Percentiles rank a stretch among this genome's conserved stretches.
Conservation (phyloP, 805 yeast genomes). For the Wickerhamomyces subpelliculosus region DNA sequence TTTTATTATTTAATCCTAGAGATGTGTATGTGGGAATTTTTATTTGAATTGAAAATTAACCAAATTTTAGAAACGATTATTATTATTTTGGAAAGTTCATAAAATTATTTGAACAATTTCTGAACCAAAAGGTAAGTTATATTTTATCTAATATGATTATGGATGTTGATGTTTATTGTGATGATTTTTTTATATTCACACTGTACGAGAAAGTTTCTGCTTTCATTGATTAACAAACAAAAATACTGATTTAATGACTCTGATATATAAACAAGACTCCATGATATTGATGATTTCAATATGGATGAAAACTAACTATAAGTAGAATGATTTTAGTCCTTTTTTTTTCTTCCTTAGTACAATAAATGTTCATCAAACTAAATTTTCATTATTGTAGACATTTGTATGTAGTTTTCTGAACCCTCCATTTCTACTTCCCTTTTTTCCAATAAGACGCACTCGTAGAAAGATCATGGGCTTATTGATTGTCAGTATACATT, state of each 20-base stretch:
- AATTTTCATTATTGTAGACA: too few relatives aligned
- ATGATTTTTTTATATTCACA: constrained; percentile 46
- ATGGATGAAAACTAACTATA: too few relatives aligned
- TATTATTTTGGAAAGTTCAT: neutral
- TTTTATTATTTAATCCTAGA: too few relatives aligned
- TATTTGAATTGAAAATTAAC: neutral
- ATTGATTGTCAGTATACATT: too few relatives aligned
- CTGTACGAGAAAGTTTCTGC: constrained; percentile 36
- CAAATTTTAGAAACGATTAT: neutral
- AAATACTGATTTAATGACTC: constrained; percentile 51
- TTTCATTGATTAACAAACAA: constrained; percentile 30
- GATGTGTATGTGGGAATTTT: neutral
- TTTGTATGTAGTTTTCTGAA: too few relatives aligned
- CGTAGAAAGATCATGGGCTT: too few relatives aligned
- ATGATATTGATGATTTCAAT: too few relatives aligned
- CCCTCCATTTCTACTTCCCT: too few relatives aligned
- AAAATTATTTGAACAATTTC: neutral
- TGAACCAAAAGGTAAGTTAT: neutral
- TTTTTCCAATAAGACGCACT: too few relatives aligned
- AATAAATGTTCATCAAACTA: too few relatives aligned
- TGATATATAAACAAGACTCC: constrained; percentile 24
- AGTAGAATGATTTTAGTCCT: too few relatives aligned
- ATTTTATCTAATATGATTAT: neutral
- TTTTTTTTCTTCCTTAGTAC: too few relatives aligned
- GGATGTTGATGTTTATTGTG: constrained; percentile 9